phyloP scores from a whole-genome alignment of 2,329 filamentous ascomycete species.

The Blumeria graminis region DNA sequence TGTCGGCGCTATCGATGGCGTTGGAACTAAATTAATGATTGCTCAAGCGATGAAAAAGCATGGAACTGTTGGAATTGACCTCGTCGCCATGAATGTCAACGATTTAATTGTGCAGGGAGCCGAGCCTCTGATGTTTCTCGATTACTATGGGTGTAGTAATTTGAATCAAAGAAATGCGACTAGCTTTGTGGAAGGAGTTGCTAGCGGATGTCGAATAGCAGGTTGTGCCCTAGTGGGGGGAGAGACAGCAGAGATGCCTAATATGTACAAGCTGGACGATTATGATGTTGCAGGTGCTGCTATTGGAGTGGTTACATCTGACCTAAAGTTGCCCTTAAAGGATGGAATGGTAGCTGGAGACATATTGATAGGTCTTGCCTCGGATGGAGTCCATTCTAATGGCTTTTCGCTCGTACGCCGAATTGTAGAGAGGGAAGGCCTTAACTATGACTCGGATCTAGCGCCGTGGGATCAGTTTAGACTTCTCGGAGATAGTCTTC shows the following conservation, averaged over 20 bases:
- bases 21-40: constrained; percentile 92
- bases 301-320: constrained; percentile 53
- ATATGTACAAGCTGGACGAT: constrained; percentile 60
- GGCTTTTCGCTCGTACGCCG: constrained; percentile 91
- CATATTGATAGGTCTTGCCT: constrained; percentile 62
- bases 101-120: constrained; percentile 91
- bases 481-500: constrained; percentile 49
- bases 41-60: constrained; percentile 77
- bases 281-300: constrained; percentile 88
- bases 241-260: constrained; percentile 96
- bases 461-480: constrained; percentile 50
- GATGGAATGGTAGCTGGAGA: constrained; percentile 60
- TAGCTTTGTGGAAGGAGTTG: constrained; percentile 77
- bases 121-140: constrained; percentile 84
- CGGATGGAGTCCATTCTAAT: constrained; percentile 81
- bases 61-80: constrained; percentile 83
- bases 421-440: constrained; percentile 49
- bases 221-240: constrained; percentile 85
- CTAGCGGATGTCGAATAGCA: constrained; percentile 49
- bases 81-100: constrained; percentile 97
- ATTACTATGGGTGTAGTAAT: constrained; percentile 89
- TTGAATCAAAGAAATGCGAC: constrained; percentile 56
- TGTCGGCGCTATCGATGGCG: constrained; percentile 87
- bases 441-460: constrained; percentile 39
- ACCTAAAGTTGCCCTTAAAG: constrained; percentile 49